Conservation (phyloP, 768 basidiomycete species). For the Macrolepiota fuliginosa region DNA sequence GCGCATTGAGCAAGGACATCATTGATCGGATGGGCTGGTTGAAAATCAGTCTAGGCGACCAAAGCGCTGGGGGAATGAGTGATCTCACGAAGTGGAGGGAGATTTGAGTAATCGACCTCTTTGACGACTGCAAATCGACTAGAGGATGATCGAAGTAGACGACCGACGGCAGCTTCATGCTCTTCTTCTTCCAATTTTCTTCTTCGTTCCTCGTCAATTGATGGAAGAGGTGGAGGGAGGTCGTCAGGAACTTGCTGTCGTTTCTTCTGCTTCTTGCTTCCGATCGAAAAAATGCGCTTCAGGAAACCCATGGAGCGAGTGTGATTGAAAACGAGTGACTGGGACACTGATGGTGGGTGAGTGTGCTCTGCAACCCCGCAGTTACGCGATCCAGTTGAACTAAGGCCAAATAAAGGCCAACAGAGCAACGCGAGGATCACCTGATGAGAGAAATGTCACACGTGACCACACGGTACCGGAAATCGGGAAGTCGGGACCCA, state of each 20-base stretch:
- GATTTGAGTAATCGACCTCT: conserved; percentile 51
- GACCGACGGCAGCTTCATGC: conserved; percentile 43
- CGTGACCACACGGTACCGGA: background rate
- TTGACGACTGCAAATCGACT: conserved; percentile 57
- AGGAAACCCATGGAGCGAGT: conserved; percentile 57
- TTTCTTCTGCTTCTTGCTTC: conserved; percentile 58
- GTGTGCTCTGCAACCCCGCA: background rate
- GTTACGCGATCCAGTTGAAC: conserved; percentile 27
- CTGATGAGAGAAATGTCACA: conserved; percentile 24
- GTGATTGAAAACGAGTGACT: conserved; percentile 17
- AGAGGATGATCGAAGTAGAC: conserved; percentile 73
- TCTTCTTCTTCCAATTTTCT: conserved; percentile 42
- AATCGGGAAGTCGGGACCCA: background rate
- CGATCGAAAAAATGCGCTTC: conserved; percentile 67
- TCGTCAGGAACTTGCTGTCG: conserved; percentile 26
- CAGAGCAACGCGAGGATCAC: conserved; percentile 30
- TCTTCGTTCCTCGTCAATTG: conserved; percentile 8
- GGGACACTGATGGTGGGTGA: background rate
- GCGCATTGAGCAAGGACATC: conserved; percentile 27
- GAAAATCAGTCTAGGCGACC: conserved; percentile 11
- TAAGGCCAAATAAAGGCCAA: conserved; percentile 37
- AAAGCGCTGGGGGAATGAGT: background rate
- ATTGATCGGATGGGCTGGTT: conserved; percentile 66
- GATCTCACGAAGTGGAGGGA: conserved; percentile 72
- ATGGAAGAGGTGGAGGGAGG: conserved; percentile 21